Evolutionary conservation across 331 rosid genomes (phyloP).

Genomic region (Prunus yedoensis): DNA sequence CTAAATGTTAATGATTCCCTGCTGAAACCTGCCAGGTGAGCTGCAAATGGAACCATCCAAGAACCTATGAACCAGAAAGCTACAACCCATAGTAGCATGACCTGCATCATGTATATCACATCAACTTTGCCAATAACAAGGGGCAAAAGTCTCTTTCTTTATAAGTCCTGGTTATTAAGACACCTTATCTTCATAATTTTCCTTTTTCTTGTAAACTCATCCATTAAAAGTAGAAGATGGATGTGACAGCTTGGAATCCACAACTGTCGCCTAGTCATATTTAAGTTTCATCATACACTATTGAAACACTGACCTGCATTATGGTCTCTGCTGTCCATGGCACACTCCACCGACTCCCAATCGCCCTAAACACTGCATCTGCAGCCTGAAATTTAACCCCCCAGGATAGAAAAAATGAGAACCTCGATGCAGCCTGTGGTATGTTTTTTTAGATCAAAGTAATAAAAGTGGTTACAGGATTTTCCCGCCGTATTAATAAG

Average conservation of each 20-base stretch:
- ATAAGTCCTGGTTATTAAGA: neutral
- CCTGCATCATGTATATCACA: constrained; percentile 47
- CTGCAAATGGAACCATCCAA: constrained; percentile 84
- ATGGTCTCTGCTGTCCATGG: constrained; percentile 90
- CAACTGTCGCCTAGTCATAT: neutral
- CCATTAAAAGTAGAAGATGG: neutral
- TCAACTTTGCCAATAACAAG: constrained; percentile 3
- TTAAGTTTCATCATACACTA: constrained; percentile 7
- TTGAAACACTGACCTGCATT: constrained; percentile 57
- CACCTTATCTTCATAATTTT: neutral
- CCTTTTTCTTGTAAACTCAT: neutral
- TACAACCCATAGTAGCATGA: constrained; percentile 91
- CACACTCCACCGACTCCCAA: constrained; percentile 79
- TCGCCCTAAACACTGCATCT: constrained; percentile 41
- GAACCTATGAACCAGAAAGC: constrained; percentile 95
- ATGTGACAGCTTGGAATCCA: neutral
- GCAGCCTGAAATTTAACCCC: constrained; percentile 47
- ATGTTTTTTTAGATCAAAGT: neutral
- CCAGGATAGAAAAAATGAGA: constrained; percentile 13
- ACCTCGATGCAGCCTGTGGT: neutral
- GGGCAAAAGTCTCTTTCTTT: neutral
- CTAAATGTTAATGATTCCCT: constrained; percentile 74
- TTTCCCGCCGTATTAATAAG: neutral
- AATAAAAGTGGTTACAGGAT: neutral
- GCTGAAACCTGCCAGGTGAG: constrained; percentile 70